Conservation (phyloP, 2,329 filamentous ascomycete genomes). For the Diaporthe capsici region DNA sequence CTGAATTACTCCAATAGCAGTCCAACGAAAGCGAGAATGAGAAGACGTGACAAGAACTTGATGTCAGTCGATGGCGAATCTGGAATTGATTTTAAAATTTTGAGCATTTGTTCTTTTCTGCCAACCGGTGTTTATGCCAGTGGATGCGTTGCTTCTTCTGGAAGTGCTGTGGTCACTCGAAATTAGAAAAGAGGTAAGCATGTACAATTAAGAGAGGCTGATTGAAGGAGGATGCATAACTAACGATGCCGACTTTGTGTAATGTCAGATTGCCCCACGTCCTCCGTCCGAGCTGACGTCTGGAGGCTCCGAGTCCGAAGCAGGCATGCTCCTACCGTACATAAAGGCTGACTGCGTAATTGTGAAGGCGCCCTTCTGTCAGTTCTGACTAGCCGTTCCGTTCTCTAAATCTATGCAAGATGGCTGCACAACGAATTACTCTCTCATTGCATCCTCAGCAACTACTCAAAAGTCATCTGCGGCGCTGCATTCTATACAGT, state of each 20-base stretch:
- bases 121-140: too few species aligned
- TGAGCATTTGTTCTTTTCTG: too few species aligned
- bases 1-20: neutral
- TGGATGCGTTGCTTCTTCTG: neutral
- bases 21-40: neutral
- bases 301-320: neutral
- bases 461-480: neutral
- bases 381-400: neutral
- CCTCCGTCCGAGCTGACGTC: slow-evolving; percentile 19
- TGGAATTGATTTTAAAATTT: neutral
- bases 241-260: neutral
- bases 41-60: neutral
- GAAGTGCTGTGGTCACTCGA: neutral
- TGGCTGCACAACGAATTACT: neutral
- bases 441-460: neutral
- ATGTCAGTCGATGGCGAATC: neutral
- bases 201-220: neutral
- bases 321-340: neutral
- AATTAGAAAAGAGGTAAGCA: too few species aligned
- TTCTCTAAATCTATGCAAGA: neutral
- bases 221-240: neutral
- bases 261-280: slow-evolving; percentile 15
- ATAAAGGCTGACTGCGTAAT: neutral
- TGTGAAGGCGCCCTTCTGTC: neutral
- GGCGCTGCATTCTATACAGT: neutral